Base-by-base conservation (phyloP, 2,329 filamentous ascomycete genomes). In the Diaporthe citrichinensis region DNA sequence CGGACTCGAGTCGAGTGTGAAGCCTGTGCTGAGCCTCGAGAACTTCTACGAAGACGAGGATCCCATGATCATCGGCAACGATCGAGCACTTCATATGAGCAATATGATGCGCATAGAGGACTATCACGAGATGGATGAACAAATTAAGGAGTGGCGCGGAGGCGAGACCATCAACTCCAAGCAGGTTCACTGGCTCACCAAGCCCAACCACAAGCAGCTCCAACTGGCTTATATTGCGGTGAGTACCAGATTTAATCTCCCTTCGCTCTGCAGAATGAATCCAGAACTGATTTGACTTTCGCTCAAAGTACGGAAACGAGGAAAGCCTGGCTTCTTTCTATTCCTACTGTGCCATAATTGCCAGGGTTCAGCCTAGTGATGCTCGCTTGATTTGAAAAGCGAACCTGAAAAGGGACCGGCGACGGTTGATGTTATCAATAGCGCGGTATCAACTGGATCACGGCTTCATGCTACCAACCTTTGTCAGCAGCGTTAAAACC, bases 301-400 rank as follows among this genome's bases (percentile, higher is more conserved):
- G 6, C 1, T 58, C 36, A 44, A 14, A 71, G 68, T 71, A 71
- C 4, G 53, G 68, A 10, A 71, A 71, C 25, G n/a, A 71, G 55
- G 51, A 58, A 20, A 57, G 51, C 36, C 20, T 44, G 12, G 39
- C 8, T 8, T 31, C 39, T 23, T 34, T 57, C 34, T 71, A 71
- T n/a, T 71, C 68, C 20, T 71, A 57, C 36, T 71, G 39, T 25
- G 49, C 68, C 14, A 57, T 71, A n/a, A 34, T 71, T 44, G 55
- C 55, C 20, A 34, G 20, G 53, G 68, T 71, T 15, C 39, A 28
- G 53, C 68, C 53, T 6, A 57, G 36, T 41, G 20, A 23, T 44
- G 39, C 91, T 92, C 20, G 96, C 90, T 51, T 28, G 41, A 6
- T 3, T 14, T 49, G 41, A 67, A 9, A 5, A n/a, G 20, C 41